Percentiles rank a stretch among this genome's conserved stretches.
phyloP scores from a whole-genome alignment of 768 basidiomycete genomes.

The Tulasnella sp. region DNA sequence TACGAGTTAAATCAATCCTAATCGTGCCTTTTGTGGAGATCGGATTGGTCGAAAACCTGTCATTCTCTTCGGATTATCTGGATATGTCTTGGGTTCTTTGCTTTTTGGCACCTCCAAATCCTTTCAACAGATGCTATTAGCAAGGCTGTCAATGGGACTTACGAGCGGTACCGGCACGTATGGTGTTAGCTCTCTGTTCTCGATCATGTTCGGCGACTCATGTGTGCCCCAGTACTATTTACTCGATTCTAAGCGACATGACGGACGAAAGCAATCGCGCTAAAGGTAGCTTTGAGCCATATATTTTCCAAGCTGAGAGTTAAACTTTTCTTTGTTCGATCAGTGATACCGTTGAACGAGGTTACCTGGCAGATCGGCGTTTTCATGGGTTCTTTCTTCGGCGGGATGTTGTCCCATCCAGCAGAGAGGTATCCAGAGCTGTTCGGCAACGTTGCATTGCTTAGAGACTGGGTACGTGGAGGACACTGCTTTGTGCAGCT shows the following conservation, averaged over 20 bases:
- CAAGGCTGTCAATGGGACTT: constrained; percentile 2
- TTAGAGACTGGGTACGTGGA: constrained; percentile 40
- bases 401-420: constrained; percentile 63
- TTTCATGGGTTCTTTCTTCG: constrained; percentile 44
- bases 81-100: constrained; percentile 22
- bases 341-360: constrained; percentile 16
- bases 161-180: constrained; percentile 25
- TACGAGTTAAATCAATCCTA: neutral
- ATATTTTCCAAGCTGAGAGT: neutral
- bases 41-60: constrained; percentile 40
- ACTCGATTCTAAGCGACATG: constrained; percentile 65
- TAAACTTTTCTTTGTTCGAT: neutral
- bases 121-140: constrained; percentile 15
- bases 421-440: constrained; percentile 53
- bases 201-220: neutral
- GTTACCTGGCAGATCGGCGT: constrained; percentile 27
- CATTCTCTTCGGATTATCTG: constrained; percentile 37
- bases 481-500: neutral
- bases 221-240: constrained; percentile 42
- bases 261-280: constrained; percentile 67
- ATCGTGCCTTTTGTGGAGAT: constrained; percentile 13
- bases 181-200: neutral
- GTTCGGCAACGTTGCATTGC: constrained; percentile 50
- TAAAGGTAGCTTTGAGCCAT: constrained; percentile 39
- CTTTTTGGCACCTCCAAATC: constrained; percentile 35